Base-by-base conservation (phyloP, 805 yeast species). In the Scheffersomyces ergatensis region DNA sequence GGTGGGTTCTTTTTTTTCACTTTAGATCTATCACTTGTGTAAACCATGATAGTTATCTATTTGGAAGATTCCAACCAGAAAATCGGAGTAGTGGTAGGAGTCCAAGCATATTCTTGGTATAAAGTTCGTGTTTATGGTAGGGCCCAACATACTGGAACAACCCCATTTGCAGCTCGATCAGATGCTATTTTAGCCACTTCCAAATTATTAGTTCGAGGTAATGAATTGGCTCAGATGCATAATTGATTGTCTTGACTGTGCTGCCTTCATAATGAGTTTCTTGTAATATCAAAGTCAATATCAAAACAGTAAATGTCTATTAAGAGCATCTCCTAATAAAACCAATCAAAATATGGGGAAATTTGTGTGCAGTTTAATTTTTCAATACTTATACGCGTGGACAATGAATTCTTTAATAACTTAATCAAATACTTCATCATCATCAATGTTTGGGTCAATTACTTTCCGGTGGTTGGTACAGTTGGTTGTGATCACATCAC, bases 91-190 rank as follows among this genome's bases (percentile, higher is more conserved):
- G 89, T 83, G 8, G 67, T 67, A 11, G 85, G 85, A 25, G 85
- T 75, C 24, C 89, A 83, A 56, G 84, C 83, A 1, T 79, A 78
- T 49, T 60, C 69, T 34, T 83, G 90, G 90, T 65, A 70, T 39
- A 76, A 72, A 35, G 67, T 80, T 18, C 68, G 60, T n/a, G 74
- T 83, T 17, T 63, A 52, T 8, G 90, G 90, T 33, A 74, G 70
- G 48, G 84, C 86, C 2, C 81, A 80, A 39, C 90, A 83, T 53
- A 80, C 89, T 0, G 90, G 90, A 14, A 80, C 89, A 1, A 83
- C 89, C 0, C 89, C 89, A 13, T 63, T 83, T 62, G 59, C 62
- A 29, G 67, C 76, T 37, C 70, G 89, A 51, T 67, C 76, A 17
- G 89, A 83, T 58, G 80, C 89, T 0, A 53, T 82, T 36, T 64